Evolutionary conservation across 768 basidiomycete species (phyloP).

Genomic region (Auriculariales sp.): DNA sequence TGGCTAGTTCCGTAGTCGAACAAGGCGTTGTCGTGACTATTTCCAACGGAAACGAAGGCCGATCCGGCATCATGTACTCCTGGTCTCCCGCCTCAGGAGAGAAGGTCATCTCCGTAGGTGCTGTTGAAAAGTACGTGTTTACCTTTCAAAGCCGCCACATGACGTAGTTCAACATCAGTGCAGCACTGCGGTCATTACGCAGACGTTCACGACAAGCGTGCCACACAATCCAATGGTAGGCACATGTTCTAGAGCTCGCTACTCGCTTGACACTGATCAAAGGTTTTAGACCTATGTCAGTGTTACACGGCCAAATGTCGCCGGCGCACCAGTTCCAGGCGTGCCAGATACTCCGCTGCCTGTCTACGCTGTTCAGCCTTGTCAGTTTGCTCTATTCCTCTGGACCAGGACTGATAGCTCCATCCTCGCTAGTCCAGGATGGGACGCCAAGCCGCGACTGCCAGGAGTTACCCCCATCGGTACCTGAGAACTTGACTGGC

Average conservation of each 20-base stretch:
- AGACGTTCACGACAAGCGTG: background rate
- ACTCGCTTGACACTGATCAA: background rate
- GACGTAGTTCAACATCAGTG: background rate
- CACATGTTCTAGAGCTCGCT: background rate
- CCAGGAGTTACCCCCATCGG: background rate
- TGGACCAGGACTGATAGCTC: no score
- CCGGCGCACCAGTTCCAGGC: background rate
- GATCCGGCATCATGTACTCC: no score
- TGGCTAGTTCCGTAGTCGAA: background rate
- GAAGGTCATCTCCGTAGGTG: no score
- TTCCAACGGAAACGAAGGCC: no score
- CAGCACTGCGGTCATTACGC: background rate
- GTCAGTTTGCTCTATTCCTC: background rate
- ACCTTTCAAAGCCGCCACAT: background rate
- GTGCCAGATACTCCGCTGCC: background rate
- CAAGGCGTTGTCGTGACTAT: background rate
- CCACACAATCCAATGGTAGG: background rate
- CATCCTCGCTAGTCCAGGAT: background rate
- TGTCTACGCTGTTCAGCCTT: background rate
- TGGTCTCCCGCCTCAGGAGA: no score
- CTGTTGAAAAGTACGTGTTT: background rate
- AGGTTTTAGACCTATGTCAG: background rate
- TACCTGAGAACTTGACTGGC: background rate
- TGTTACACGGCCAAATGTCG: background rate
- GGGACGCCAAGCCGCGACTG: background rate